Conservation (phyloP, 306 rosid genomes). For the Quercus alba region DNA sequence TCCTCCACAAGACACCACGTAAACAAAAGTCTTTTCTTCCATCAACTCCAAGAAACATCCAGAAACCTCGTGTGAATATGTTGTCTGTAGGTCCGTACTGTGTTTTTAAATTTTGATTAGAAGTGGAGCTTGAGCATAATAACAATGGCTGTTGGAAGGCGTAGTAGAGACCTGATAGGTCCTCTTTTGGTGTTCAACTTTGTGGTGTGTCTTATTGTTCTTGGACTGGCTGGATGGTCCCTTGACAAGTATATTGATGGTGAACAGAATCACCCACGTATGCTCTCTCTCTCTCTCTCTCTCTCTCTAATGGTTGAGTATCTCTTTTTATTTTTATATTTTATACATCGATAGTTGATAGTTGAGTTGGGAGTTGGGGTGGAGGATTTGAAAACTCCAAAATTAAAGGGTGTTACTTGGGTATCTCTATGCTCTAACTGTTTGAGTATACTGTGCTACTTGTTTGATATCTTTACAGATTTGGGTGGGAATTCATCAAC, state of each 20-base stretch:
- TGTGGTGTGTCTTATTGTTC: slow-evolving; percentile 25
- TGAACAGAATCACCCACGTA: slow-evolving; percentile 42
- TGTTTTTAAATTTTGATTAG: background rate
- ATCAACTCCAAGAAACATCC: slow-evolving; percentile 6
- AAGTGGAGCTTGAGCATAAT: background rate
- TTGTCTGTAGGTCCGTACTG: background rate
- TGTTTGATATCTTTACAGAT: slow-evolving; percentile 6
- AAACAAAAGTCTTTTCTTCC: background rate
- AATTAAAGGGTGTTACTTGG: background rate
- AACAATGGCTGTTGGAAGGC: slow-evolving; percentile 27
- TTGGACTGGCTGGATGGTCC: slow-evolving; percentile 46
- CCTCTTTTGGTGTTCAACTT: slow-evolving; percentile 36
- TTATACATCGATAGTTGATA: no score
- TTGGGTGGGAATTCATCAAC: slow-evolving; percentile 46
- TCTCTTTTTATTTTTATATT: no score
- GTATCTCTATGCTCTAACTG: background rate
- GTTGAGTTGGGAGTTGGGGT: no score
- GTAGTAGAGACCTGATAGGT: slow-evolving; percentile 28
- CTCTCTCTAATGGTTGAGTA: background rate
- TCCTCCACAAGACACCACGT: slow-evolving; percentile 16
- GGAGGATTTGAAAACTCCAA: no score
- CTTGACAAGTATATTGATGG: slow-evolving; percentile 43
- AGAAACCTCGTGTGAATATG: background rate
- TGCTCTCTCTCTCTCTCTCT: background rate
- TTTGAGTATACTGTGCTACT: background rate